phyloP scores from a whole-genome alignment of 1,284 basidiomycete species.

The Schizopora paradoxa region DNA sequence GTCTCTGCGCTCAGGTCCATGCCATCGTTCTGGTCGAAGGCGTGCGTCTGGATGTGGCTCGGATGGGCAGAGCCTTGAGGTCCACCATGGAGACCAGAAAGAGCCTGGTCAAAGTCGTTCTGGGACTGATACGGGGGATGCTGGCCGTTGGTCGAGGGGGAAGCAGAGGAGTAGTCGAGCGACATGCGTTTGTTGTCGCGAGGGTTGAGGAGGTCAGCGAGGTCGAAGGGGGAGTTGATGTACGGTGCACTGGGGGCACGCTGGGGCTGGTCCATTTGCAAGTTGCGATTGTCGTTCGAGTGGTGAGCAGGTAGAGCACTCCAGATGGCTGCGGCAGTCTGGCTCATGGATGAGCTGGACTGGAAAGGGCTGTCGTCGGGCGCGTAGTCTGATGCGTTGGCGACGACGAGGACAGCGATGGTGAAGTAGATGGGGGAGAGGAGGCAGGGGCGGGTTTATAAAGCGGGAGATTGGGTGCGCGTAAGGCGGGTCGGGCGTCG shows the following conservation, averaged over 20 bases:
- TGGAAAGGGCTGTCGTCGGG: neutral
- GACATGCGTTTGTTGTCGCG: constrained; percentile 42
- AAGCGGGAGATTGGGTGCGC: neutral
- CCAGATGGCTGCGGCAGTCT: constrained; percentile 16
- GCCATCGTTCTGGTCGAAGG: constrained; percentile 37
- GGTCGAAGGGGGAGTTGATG: constrained; percentile 26
- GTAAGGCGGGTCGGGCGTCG: constrained; percentile 6
- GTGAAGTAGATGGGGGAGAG: neutral
- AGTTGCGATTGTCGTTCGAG: constrained; percentile 10
- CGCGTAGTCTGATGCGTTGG: neutral
- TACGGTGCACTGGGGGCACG: constrained; percentile 27
- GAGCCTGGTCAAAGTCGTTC: constrained; percentile 44
- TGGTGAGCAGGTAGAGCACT: constrained; percentile 5
- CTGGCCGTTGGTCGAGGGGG: constrained; percentile 40
- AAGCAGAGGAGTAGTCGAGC: constrained; percentile 47
- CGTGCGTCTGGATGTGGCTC: constrained; percentile 31
- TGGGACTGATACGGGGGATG: constrained; percentile 14
- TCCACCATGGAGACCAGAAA: constrained; percentile 34
- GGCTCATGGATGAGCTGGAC: constrained; percentile 10
- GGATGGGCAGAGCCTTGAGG: constrained; percentile 25
- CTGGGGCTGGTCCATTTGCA: constrained; percentile 18
- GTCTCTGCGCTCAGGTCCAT: constrained; percentile 44
- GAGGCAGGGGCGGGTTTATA: constrained; percentile 1
- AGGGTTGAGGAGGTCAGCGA: constrained; percentile 44
- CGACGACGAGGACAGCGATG: neutral